Base-by-base conservation (phyloP, 2,329 filamentous ascomycete species). In the Aureobasidium subglaciale region DNA sequence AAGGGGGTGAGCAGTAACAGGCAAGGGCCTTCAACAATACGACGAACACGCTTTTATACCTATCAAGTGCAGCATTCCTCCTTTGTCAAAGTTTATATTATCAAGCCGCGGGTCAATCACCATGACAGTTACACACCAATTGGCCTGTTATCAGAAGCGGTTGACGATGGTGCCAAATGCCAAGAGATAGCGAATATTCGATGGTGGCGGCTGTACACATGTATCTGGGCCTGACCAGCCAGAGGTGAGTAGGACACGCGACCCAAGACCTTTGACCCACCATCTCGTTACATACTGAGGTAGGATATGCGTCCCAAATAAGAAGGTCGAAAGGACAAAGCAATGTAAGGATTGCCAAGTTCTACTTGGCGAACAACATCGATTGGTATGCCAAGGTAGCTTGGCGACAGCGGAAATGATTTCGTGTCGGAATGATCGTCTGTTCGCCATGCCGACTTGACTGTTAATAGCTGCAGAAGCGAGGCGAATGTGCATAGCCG, bases 111-210 rank as follows among this genome's bases (percentile, higher is more conserved):
- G 43, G 20, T 48, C 18, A 27, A n/a, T n/a, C 40, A 43, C 34
- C 15, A 7, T 3, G 11, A 22, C 18, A 16, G 16, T 20, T 37
- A 38, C 34, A 27, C 18, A 38, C n/a, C 32, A 29, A 15, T 38
- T 16, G 18, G 15, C 27, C 18, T 37, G 32, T 43, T 42, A 54
- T 54, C 50, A 42, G 29, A 35, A 38, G 38, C 50, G 38, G 40
- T 43, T 32, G 38, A 34, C 15, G 20, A 54, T 43, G 7, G 35
- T 43, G 29, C 20, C 37, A 54, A 9, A 16, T 20, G 50, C 50
- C 50, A 54, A 54, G 50, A 43, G 50, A 54, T 54, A 54, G 50
- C 38, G 50, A 43, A 34, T 34, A 35, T 54, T 35, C 38, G 27
- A 43, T 43, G 50, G 50, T 35, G 37, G 27, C 50, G 48, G 22